Percentiles rank a stretch among this genome's conserved stretches.
phyloP scores from a whole-genome alignment of 805 yeast genomes.

The Saturnispora galanensis region DNA sequence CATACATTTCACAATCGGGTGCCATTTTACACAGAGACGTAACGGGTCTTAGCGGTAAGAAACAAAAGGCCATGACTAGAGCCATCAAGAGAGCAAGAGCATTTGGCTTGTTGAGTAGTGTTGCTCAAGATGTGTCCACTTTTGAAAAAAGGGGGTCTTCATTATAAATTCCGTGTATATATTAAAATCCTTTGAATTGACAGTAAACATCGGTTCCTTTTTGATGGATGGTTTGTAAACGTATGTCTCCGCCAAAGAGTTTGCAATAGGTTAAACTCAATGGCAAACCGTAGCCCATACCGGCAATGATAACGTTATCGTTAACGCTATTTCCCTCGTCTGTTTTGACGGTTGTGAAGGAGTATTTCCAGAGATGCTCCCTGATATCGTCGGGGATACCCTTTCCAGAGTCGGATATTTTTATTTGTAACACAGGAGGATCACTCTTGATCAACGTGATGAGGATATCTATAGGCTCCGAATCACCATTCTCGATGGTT shows the following conservation, averaged over 20 bases:
- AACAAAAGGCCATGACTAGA: constrained; percentile 62
- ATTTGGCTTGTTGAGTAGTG: constrained; percentile 67
- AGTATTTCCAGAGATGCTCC: constrained; percentile 68
- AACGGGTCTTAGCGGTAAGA: constrained; percentile 55
- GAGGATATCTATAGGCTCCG: constrained; percentile 38
- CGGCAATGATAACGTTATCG: constrained; percentile 65
- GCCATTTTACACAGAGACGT: constrained; percentile 63
- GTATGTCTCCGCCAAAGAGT: constrained; percentile 60
- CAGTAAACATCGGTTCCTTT: constrained; percentile 71
- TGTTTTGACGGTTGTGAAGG: constrained; percentile 67
- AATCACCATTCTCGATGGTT: constrained; percentile 57
- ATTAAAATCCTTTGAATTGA: constrained; percentile 4
- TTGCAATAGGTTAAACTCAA: constrained; percentile 67
- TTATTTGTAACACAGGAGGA: constrained; percentile 42
- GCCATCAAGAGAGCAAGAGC: constrained; percentile 76
- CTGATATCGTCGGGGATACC: constrained; percentile 69
- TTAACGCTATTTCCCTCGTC: constrained; percentile 34
- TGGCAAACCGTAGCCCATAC: constrained; percentile 95
- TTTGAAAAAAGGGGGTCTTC: constrained; percentile 25
- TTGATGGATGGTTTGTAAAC: constrained; percentile 62
- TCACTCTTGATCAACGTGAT: constrained; percentile 30
- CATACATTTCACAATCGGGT: constrained; percentile 62
- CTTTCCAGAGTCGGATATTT: constrained; percentile 80
- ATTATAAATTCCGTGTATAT: constrained; percentile 13
- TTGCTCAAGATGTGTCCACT: constrained; percentile 50